Evolutionary conservation across 2,329 filamentous ascomycete species (phyloP), one percentile per base, ranked within the genome.

Genomic region (Sarocladium oryzae): DNA sequence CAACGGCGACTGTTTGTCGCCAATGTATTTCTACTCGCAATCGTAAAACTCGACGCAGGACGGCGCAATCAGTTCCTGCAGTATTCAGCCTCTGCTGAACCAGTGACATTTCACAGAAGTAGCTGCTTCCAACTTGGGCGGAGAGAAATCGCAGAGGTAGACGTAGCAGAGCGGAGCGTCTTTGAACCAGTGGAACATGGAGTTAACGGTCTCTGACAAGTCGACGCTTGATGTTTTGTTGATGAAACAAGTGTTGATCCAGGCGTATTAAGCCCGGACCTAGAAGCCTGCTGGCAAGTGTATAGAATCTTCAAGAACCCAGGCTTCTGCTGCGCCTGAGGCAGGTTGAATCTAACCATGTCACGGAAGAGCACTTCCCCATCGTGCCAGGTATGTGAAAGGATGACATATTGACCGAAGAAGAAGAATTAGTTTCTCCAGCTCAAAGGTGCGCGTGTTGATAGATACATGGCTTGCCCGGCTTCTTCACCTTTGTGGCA

Each of bases 21-120:
- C 66, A 2, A 66, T 52, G 1, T 40, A 50, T 0, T 36, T 18
- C 67, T 66, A 70, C 2, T 50, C 45, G 0, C 13, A 9, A 32
- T 63, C 56, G 54, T 60, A 68, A 52, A 71, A 69, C 3, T 53
- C 21, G 0, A 68, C 16, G 1, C 53, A 37, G 1, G 15, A 18
- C 1, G 65, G 65, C 0, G 67, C 85, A 4, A 89, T 72, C 0
- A 86, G 82, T 64, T 88, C n/a, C n/a, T n/a, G n/a, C n/a, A n/a
- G n/a, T n/a, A n/a, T n/a, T n/a, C n/a, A n/a, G n/a, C n/a, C n/a
- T n/a, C n/a, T n/a, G n/a, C n/a, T n/a, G n/a, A n/a, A n/a, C n/a
- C n/a, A n/a, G n/a, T n/a, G n/a, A n/a, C n/a, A n/a, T n/a, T n/a
- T n/a, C n/a, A n/a, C n/a, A n/a, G n/a, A n/a, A n/a, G n/a, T n/a